Conservation (phyloP, 176 grass and related monocot genomes). For the Chrysopogon serrulatus region DNA sequence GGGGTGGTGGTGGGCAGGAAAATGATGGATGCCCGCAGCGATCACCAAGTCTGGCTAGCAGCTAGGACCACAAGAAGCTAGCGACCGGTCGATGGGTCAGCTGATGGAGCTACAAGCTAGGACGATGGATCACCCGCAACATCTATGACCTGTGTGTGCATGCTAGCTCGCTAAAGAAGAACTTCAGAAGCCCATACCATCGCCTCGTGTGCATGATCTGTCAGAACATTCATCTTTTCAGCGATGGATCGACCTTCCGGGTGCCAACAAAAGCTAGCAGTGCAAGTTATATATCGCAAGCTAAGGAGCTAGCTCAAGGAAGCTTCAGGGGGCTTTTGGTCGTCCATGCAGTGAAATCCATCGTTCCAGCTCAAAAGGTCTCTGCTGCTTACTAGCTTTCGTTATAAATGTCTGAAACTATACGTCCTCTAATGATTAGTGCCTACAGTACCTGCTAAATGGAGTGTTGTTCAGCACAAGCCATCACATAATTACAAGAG, state of each 20-base stretch:
- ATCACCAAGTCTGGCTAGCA: not conserved
- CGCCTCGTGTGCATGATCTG: not conserved
- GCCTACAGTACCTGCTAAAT: not conserved
- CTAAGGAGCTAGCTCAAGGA: not conserved
- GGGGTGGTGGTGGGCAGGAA: not conserved
- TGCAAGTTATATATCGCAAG: not conserved
- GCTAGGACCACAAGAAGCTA: not conserved
- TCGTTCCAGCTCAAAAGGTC: not conserved
- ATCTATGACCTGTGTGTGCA: not conserved
- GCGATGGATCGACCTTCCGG: not conserved
- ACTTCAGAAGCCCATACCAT: not conserved
- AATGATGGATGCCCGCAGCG: not conserved
- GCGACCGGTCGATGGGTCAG: not conserved
- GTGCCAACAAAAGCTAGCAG: not conserved
- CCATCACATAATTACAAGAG: too few relatives aligned
- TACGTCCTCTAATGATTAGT: not conserved
- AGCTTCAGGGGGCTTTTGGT: not conserved
- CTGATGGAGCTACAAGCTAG: not conserved
- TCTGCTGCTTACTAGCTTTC: not conserved
- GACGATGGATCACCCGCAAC: not conserved
- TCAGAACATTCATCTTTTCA: conserved; percentile 8
- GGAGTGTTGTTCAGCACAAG: not conserved
- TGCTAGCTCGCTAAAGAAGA: not conserved
- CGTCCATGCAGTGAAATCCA: not conserved
- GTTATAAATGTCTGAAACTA: not conserved